Evolutionary conservation across 2,329 filamentous ascomycete genomes (phyloP).

Genomic region (Pseudocercospora musae): DNA sequence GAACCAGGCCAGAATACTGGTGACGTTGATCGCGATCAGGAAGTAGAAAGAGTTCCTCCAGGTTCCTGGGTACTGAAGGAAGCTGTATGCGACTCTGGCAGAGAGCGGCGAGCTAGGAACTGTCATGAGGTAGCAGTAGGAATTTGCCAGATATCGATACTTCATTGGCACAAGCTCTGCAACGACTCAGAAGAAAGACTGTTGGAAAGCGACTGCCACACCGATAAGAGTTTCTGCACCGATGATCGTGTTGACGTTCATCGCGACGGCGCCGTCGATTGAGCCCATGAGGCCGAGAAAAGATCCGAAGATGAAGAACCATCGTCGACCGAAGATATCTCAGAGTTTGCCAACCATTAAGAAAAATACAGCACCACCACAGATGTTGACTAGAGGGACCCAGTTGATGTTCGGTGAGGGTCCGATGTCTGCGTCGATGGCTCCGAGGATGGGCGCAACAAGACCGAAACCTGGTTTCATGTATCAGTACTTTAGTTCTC

Average conservation of each 20-base stretch:
- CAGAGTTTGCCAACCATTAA: conserved; percentile 36
- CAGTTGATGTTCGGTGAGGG: conserved; percentile 39
- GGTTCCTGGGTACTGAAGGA: conserved; percentile 18
- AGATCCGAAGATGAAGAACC: conserved; percentile 36
- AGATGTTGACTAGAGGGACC: conserved; percentile 37
- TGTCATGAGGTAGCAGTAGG: conserved; percentile 25
- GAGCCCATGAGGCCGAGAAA: conserved; percentile 35
- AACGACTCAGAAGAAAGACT: conserved; percentile 39
- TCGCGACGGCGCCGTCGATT: conserved; percentile 33
- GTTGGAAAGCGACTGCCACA: conserved; percentile 38
- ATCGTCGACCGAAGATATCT: conserved; percentile 38
- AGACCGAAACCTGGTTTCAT: conserved; percentile 19
- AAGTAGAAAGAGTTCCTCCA: conserved; percentile 28
- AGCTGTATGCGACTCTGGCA: conserved; percentile 21
- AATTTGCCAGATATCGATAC: conserved; percentile 25
- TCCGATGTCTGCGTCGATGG: conserved; percentile 39
- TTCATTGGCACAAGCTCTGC: conserved; percentile 39
- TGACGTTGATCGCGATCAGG: conserved; percentile 33
- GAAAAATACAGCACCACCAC: conserved; percentile 37
- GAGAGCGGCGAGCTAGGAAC: conserved; percentile 22
- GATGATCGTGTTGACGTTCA: conserved; percentile 26
- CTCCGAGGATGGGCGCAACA: conserved; percentile 20
- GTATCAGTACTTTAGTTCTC: neutral
- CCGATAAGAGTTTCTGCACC: conserved; percentile 35
- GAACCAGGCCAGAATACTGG: conserved; percentile 22